Evolutionary conservation across 106 monocot genomes (phyloP).

Genomic region (Platanthera guangdongensis): DNA sequence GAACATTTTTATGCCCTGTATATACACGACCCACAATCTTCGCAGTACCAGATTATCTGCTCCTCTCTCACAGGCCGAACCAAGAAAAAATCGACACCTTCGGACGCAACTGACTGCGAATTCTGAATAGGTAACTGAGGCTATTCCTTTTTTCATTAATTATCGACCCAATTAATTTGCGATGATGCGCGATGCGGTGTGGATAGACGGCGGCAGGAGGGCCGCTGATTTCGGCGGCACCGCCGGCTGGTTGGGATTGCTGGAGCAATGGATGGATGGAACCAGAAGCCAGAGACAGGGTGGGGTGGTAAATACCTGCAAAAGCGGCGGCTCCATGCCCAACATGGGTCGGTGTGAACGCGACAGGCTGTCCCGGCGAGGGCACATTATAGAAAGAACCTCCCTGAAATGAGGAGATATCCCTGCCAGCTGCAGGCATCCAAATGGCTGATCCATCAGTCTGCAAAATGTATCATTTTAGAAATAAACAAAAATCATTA

Average conservation of each 20-base stretch:
- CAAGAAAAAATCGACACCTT: not conserved
- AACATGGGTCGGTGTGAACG: constrained; percentile 21
- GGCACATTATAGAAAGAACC: constrained; percentile 23
- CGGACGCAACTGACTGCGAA: not conserved
- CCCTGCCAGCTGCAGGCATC: constrained; percentile 12
- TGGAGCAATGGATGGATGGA: constrained; percentile 47
- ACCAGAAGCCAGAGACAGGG: constrained; percentile 31
- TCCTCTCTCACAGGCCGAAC: not conserved
- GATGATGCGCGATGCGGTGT: constrained; percentile 36
- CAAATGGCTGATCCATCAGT: constrained; percentile 17
- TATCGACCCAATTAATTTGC: constrained; percentile 48
- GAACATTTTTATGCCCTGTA: not conserved
- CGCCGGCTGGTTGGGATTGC: constrained; percentile 36
- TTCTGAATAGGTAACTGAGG: not conserved
- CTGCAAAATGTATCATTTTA: not conserved
- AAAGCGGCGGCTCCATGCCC: constrained; percentile 26
- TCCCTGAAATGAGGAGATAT: constrained; percentile 10
- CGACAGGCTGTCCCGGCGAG: constrained; percentile 12
- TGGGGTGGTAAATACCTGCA: constrained; percentile 57
- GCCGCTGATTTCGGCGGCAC: constrained; percentile 45
- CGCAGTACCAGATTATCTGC: not conserved
- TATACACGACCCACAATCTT: not conserved
- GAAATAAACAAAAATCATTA: not conserved
- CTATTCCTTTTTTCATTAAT: constrained; percentile 21
- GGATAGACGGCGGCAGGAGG: constrained; percentile 33